phyloP scores from a whole-genome alignment of 2,329 filamentous ascomycete species.

The Calonectria pseudoreteaudii region DNA sequence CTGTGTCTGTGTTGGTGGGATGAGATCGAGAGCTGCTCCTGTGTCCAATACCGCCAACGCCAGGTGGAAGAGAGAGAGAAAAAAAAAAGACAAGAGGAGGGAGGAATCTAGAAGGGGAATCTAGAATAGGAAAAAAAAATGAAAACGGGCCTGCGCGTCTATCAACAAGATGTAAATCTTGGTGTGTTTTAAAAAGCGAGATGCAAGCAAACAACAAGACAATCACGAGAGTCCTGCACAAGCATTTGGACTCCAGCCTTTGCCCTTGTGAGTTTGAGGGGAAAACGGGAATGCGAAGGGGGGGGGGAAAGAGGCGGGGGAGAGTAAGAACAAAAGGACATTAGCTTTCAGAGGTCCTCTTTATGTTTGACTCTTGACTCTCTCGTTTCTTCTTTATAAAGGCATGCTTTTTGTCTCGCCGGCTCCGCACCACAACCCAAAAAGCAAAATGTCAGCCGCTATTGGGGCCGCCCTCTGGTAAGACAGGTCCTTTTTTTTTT shows the following conservation, averaged over 20 bases:
- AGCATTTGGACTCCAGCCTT: not conserved
- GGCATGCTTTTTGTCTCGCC: not conserved
- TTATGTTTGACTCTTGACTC: constrained; percentile 3
- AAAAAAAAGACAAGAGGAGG: not conserved
- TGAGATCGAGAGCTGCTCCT: not conserved
- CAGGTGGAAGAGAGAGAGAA: no score
- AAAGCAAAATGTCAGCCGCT: not conserved
- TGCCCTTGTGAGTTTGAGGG: not conserved
- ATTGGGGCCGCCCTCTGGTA: not conserved
- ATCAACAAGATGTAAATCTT: no score
- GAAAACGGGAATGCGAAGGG: not conserved
- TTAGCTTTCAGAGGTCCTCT: not conserved
- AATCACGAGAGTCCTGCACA: not conserved
- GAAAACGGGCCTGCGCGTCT: not conserved
- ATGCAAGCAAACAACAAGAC: not conserved
- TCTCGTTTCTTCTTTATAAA: not conserved
- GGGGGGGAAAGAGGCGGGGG: not conserved
- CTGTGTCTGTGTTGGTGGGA: not conserved
- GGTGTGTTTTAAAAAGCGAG: not conserved
- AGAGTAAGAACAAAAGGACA: not conserved
- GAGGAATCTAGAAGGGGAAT: not conserved
- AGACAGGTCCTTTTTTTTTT: not conserved
- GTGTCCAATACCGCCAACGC: not conserved
- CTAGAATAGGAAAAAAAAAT: no score
- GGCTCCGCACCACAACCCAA: not conserved